Percentiles rank a stretch among this genome's conserved stretches.
Conservation (phyloP, 192 early-diverging fungal species). For the Linnemannia elongata region DNA sequence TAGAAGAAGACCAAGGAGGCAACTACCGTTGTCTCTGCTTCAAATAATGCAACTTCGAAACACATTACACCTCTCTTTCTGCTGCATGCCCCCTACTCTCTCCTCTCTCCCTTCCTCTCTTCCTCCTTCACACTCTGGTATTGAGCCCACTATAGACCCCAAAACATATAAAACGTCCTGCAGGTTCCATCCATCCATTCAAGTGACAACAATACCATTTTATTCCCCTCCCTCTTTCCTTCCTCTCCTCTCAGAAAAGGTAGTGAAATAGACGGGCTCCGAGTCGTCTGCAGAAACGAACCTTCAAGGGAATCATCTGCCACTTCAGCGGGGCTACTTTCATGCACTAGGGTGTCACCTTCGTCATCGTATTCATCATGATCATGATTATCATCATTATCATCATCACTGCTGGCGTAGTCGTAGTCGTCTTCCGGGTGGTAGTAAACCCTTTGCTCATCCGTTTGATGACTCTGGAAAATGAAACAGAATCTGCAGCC, state of each 20-base stretch:
- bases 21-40: background rate
- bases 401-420: background rate
- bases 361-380: too few species aligned
- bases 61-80: background rate
- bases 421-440: background rate
- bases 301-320: background rate
- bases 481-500: too few species aligned
- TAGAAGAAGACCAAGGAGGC: background rate
- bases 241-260: background rate
- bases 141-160: background rate
- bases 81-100: constrained; percentile 9
- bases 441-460: too few species aligned
- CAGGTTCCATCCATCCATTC: too few species aligned
- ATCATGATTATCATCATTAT: too few species aligned
- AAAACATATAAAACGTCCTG: background rate
- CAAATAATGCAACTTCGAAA: background rate
- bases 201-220: too few species aligned
- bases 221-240: background rate
- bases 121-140: background rate
- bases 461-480: too few species aligned
- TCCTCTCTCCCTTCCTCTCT: background rate
- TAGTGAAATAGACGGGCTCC: background rate
- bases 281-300: background rate
- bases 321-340: background rate
- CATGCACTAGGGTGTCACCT: background rate